Conservation (phyloP, 768 basidiomycete genomes). For the Mycena chlorophos region DNA sequence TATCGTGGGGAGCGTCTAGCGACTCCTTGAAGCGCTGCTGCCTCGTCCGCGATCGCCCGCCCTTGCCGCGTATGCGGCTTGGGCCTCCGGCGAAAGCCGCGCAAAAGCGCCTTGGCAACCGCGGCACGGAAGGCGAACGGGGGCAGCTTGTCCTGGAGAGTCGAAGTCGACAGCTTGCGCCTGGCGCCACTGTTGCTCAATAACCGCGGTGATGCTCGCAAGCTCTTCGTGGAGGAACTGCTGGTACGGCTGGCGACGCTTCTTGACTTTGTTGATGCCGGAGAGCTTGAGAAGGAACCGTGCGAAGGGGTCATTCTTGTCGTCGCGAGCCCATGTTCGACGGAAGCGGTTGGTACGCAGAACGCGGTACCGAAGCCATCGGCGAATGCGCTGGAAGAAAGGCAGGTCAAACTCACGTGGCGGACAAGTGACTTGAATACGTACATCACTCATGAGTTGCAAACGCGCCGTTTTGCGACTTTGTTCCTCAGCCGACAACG, state of each 20-base stretch:
- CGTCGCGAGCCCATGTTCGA: neutral
- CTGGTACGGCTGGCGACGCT: conserved; percentile 3
- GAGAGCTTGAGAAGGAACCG: neutral
- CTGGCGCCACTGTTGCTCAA: neutral
- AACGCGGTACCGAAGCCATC: conserved; percentile 6
- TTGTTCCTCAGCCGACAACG: neutral
- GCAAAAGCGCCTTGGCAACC: neutral
- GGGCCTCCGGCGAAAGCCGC: neutral
- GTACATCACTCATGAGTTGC: neutral
- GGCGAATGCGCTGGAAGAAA: conserved; percentile 7
- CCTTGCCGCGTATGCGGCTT: neutral
- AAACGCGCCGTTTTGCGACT: neutral
- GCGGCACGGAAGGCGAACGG: neutral
- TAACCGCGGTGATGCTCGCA: neutral
- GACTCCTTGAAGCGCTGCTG: neutral
- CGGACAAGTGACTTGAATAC: neutral
- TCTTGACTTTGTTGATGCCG: neutral
- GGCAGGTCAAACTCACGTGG: neutral
- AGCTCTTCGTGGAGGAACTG: conserved; percentile 5
- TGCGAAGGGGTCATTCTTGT: conserved; percentile 1
- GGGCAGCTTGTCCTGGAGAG: neutral
- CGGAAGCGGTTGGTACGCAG: neutral
- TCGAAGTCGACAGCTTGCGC: neutral
- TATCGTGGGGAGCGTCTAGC: neutral
- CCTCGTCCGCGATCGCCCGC: neutral